These are phyloP conservation scores for Datisca glomerata DNA, from an alignment of 306 rosid genomes.

Conservation along the genomic window DNA sequence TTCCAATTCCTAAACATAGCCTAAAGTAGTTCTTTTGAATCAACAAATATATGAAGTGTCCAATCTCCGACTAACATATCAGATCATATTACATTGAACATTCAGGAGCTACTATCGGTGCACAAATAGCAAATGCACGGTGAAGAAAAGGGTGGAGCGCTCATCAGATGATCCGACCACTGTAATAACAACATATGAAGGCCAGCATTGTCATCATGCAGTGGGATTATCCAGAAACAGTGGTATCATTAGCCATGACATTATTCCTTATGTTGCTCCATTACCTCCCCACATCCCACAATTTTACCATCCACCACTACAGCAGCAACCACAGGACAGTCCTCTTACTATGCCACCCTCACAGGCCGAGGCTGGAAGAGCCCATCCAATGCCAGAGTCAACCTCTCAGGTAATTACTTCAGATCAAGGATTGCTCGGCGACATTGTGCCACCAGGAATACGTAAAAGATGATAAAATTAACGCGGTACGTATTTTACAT, in stretches of 20 bases:
- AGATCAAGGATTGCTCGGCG: slow-evolving; percentile 80
- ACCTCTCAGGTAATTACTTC: slow-evolving; percentile 16
- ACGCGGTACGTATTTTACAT: too few relatives aligned
- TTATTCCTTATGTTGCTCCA: slow-evolving; percentile 22
- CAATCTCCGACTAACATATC: too few relatives aligned
- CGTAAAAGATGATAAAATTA: slow-evolving; percentile 36
- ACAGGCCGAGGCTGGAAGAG: slow-evolving; percentile 13
- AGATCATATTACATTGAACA: too few relatives aligned
- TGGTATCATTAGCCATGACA: slow-evolving; percentile 30
- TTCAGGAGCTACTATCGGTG: slow-evolving; percentile 95
- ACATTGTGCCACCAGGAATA: slow-evolving; percentile 75
- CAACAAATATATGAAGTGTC: too few relatives aligned
- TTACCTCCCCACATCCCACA: slow-evolving; percentile 35
- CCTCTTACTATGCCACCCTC: slow-evolving; percentile 16
- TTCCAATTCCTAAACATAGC: too few relatives aligned
- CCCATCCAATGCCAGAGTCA: slow-evolving; percentile 12
- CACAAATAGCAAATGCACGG: slow-evolving; percentile 94
- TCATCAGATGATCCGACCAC: slow-evolving; percentile 68
- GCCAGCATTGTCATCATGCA: slow-evolving; percentile 89
- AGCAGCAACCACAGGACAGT: slow-evolving; percentile 22
- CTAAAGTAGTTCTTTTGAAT: too few relatives aligned
- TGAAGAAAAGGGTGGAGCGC: slow-evolving; percentile 94
- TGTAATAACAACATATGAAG: slow-evolving; percentile 93
- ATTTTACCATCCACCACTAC: slow-evolving; percentile 40
- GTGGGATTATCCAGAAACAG: slow-evolving; percentile 65